These are phyloP conservation scores for Earliella scabrosa DNA, from an alignment of 1,284 basidiomycete genomes.

Conservation along the genomic window DNA sequence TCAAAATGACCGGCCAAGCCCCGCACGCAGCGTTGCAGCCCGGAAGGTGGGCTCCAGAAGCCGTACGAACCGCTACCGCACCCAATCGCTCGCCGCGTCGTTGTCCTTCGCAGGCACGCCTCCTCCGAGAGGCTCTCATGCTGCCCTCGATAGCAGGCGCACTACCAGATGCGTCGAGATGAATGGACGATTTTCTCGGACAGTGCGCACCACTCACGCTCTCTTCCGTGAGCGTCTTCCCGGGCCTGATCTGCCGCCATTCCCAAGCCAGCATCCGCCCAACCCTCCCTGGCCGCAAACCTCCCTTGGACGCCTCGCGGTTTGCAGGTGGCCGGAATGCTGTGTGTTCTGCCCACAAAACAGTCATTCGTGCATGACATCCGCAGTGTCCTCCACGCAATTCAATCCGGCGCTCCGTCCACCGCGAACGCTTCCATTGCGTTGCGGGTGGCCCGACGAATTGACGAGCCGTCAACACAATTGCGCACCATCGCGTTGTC, in stretches of 20 bases:
- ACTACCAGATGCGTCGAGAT: background rate
- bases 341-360: background rate
- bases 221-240: background rate
- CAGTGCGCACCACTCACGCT: background rate
- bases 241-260: constrained; percentile 4
- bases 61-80: background rate
- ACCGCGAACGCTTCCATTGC: constrained; percentile 1
- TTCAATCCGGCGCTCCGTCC: background rate
- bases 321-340: constrained; percentile 1
- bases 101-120: background rate
- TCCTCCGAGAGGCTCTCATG: background rate
- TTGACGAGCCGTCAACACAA: background rate
- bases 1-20: background rate
- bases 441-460: background rate
- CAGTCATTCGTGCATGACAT: background rate
- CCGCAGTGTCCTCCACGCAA: background rate
- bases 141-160: background rate
- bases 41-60: background rate
- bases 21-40: background rate
- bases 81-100: background rate
- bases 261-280: background rate
- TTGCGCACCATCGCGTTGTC: background rate
- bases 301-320: background rate
- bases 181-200: constrained; percentile 7
- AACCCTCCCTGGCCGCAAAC: background rate